Evolutionary conservation across 495 filamentous ascomycete species (phyloP).

Genomic region (Oidiodendron maius): DNA sequence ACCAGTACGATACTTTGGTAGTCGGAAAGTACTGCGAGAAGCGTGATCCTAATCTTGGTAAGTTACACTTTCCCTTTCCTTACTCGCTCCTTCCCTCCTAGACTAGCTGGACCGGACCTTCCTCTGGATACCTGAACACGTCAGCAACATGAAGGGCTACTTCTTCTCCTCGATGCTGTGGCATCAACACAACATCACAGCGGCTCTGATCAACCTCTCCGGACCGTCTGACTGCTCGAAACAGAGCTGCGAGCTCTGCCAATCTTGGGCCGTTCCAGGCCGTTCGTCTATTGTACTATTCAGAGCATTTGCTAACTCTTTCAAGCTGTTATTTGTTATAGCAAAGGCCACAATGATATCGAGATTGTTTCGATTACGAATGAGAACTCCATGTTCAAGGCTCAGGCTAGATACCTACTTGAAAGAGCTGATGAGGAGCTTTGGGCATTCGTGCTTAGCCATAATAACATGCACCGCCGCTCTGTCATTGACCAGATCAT

Average conservation of each 20-base stretch:
- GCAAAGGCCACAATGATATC: slow-evolving; percentile 95
- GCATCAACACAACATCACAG: slow-evolving; percentile 6
- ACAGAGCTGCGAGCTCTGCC: no score
- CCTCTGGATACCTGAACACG: slow-evolving; percentile 3
- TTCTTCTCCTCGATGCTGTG: slow-evolving; percentile 2
- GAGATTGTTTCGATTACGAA: slow-evolving; percentile 98
- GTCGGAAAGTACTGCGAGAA: slow-evolving; percentile 99
- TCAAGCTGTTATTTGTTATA: slow-evolving; percentile 71
- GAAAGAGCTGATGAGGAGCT: slow-evolving; percentile 86
- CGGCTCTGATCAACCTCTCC: no score
- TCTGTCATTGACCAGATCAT: slow-evolving; percentile 96
- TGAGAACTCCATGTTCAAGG: slow-evolving; percentile 98
- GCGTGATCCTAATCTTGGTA: slow-evolving; percentile 85
- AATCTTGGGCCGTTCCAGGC: no score
- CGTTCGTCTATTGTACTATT: no score
- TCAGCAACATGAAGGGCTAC: slow-evolving; percentile 4
- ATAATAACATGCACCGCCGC: slow-evolving; percentile 89
- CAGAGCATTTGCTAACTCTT: neutral
- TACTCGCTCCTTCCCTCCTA: no score
- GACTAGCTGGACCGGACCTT: neutral
- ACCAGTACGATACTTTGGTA: slow-evolving; percentile 86
- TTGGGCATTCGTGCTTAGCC: slow-evolving; percentile 90
- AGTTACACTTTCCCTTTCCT: neutral
- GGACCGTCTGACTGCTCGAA: no score
- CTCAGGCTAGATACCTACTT: slow-evolving; percentile 90